Conservation (phyloP, 345 rosid genomes). For the Clarkia xantiana region DNA sequence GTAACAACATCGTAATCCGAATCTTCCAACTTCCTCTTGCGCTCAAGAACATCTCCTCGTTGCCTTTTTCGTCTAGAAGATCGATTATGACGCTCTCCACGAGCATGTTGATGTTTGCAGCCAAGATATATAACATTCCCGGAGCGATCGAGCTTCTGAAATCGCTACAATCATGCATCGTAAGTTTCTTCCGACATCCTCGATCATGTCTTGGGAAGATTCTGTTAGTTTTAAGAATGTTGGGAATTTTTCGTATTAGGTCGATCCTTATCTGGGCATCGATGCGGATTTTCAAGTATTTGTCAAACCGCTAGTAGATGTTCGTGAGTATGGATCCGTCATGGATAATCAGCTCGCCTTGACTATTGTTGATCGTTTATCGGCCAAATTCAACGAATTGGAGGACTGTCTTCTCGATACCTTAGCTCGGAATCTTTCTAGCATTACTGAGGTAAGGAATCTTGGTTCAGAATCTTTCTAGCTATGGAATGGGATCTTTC, state of each 20-base stretch:
- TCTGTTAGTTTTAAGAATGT: constrained; percentile 1
- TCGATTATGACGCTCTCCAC: constrained; percentile 43
- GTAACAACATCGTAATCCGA: constrained; percentile 40
- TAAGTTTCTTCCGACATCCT: constrained; percentile 23
- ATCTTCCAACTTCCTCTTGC: constrained; percentile 83
- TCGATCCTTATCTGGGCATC: constrained; percentile 67
- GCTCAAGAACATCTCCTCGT: constrained; percentile 35
- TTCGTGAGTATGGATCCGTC: constrained; percentile 56
- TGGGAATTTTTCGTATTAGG: constrained; percentile 21
- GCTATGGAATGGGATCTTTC: no score
- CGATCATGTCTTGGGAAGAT: not conserved
- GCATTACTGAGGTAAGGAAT: constrained; percentile 38
- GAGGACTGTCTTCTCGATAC: constrained; percentile 29
- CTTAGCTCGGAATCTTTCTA: constrained; percentile 38
- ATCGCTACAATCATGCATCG: constrained; percentile 37
- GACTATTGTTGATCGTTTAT: constrained; percentile 37
- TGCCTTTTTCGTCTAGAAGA: constrained; percentile 46
- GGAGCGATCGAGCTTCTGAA: constrained; percentile 42
- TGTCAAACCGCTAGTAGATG: constrained; percentile 44
- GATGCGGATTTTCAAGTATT: constrained; percentile 54
- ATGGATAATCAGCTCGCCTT: constrained; percentile 51
- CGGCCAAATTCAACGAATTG: constrained; percentile 33
- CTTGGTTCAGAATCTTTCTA: no score
- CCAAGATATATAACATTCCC: constrained; percentile 52
- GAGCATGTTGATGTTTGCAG: constrained; percentile 69